Base-by-base conservation (phyloP, 2,329 filamentous ascomycete species). In the Diaporthe sp. region DNA sequence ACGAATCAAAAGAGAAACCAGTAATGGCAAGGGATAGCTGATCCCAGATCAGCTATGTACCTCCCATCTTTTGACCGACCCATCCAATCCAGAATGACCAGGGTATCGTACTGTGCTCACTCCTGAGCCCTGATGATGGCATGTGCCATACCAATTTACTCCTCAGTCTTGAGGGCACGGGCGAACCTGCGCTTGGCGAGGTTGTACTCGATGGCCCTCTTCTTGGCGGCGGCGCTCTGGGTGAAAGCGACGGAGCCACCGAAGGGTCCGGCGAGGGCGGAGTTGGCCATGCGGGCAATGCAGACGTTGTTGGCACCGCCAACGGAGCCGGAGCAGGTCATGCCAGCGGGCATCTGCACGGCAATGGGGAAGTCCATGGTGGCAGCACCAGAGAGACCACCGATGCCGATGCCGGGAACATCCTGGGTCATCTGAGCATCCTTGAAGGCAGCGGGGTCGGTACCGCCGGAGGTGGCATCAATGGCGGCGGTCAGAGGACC, bases 201-300 rank as follows among this genome's bases (percentile, higher is more conserved):
- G 74, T 82, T 82, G 83, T 89, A 92, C 80, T 88, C 89, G 73
- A 92, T 83, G 52, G 91, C 90, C 64, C 91, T 86, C 89, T 92
- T 92, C 83, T 88, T 86, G 25, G 89, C 89, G 22, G 86, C 85
- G 19, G 87, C 72, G 72, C 86, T 87, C 86, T 92, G 90, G 0
- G 90, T 92, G 82, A 93, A 93, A 42, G 91, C 91, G 42, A 87
- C 90, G 19, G 89, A 91, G 71, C 92, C 92, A 79, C 92, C 92
- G 77, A 94, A 93, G 30, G 92, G 92, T 7, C 91, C 91, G 13
- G 91, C 90, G 25, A 87, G 83, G 17, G 92, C 89, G 4, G 82
- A 79, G 84, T 94, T 94, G 80, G 90, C 88, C 74, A 93, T 85
- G 74, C 91, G 89, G 42, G 92, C 90, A 74, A 93, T 83, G 84